Conservation (phyloP, 2,329 filamentous ascomycete species). For the Chrysoporthe cubensis region DNA sequence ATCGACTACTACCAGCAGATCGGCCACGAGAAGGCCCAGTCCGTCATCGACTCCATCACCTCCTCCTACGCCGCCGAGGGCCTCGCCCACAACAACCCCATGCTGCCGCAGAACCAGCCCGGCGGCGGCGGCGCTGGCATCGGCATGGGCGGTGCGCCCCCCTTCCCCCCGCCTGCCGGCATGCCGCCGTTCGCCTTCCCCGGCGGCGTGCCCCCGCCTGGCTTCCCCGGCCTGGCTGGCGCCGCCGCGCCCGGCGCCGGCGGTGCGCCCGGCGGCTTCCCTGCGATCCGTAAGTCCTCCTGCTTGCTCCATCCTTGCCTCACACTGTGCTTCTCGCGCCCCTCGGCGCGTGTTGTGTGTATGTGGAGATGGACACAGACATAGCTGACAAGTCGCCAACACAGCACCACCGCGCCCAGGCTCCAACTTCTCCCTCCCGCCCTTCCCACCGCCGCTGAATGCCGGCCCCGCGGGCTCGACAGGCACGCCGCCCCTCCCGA, state of each 20-base stretch:
- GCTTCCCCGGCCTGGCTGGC: constrained; percentile 32
- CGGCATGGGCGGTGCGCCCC: constrained; percentile 38
- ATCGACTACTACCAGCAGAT: constrained; percentile 99
- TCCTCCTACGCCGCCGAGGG: constrained; percentile 94
- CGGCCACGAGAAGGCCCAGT: constrained; percentile 97
- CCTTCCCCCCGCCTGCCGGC: constrained; percentile 41
- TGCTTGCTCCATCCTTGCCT: constrained; percentile 30
- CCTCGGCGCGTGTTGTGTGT: not conserved
- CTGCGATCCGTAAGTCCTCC: constrained; percentile 22
- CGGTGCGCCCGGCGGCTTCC: constrained; percentile 14
- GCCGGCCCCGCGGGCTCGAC: constrained; percentile 21
- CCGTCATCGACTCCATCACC: constrained; percentile 97
- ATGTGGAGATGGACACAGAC: not conserved
- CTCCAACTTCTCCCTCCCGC: constrained; percentile 42
- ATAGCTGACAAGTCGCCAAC: not conserved
- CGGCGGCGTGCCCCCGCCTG: constrained; percentile 36
- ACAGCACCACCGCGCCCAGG: constrained; percentile 28
- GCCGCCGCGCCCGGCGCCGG: not conserved
- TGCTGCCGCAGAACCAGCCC: constrained; percentile 73
- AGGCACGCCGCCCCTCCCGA: constrained; percentile 36
- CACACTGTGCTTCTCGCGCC: not conserved
- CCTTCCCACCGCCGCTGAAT: constrained; percentile 33
- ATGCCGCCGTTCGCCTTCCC: constrained; percentile 36
- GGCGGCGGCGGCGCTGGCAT: constrained; percentile 43
- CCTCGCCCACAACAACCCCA: constrained; percentile 82